Percentiles rank a stretch among this genome's conserved stretches.
These are phyloP conservation scores for Nicotiana obtusifolia DNA, from an alignment of 257 asterid species.

Conservation along the genomic window DNA sequence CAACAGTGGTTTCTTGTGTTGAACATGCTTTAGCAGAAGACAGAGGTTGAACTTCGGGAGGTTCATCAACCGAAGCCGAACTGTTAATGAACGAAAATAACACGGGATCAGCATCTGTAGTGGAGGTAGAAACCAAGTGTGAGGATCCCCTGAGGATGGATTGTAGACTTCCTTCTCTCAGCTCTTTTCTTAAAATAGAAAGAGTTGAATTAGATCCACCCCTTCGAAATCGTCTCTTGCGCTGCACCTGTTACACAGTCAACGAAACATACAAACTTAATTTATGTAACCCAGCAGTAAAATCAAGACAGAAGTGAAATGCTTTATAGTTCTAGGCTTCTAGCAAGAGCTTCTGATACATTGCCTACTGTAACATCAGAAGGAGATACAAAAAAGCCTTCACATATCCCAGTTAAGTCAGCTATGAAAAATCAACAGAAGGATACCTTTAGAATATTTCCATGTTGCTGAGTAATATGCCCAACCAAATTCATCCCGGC, in stretches of 20 bases:
- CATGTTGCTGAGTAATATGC: slow-evolving; percentile 11
- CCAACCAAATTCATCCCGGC: background rate
- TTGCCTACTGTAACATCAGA: background rate
- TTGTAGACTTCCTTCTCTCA: slow-evolving; percentile 61
- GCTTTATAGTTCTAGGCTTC: background rate
- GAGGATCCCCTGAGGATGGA: slow-evolving; percentile 59
- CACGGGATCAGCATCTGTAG: slow-evolving; percentile 55
- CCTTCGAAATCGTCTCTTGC: slow-evolving; percentile 60
- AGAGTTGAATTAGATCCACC: slow-evolving; percentile 44
- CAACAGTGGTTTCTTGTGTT: slow-evolving; percentile 20
- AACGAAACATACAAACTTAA: slow-evolving; percentile 25
- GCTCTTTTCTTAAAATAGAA: slow-evolving; percentile 53
- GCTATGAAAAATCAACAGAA: background rate
- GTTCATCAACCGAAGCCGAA: slow-evolving; percentile 39
- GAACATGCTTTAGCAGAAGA: slow-evolving; percentile 31
- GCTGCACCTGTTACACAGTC: slow-evolving; percentile 54
- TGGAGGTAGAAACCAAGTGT: slow-evolving; percentile 32
- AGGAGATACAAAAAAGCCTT: background rate
- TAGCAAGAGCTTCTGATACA: background rate
- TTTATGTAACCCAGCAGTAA: background rate
- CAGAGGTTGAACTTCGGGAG: slow-evolving; percentile 29
- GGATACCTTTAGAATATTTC: slow-evolving; percentile 2
- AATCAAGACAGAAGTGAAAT: background rate
- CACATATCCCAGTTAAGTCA: background rate
- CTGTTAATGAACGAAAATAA: slow-evolving; percentile 61